phyloP scores from a whole-genome alignment of 2,329 filamentous ascomycete genomes.

The Helotiales sp. region DNA sequence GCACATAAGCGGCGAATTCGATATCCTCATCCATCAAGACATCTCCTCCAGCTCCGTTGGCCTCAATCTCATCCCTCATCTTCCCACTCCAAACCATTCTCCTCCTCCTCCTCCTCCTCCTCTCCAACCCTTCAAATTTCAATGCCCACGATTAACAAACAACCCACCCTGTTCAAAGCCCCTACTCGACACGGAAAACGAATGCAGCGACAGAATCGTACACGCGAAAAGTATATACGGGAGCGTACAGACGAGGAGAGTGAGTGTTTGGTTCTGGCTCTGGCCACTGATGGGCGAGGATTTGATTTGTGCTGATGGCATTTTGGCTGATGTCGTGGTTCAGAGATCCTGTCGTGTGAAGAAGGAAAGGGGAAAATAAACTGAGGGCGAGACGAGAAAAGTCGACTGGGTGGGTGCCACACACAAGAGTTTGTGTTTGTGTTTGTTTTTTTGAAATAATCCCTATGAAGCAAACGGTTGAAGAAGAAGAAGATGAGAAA shows the following conservation, averaged over 20 bases:
- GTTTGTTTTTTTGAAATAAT: too few relatives aligned
- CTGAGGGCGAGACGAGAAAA: background rate
- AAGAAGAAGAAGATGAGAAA: too few relatives aligned
- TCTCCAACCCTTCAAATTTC: too few relatives aligned
- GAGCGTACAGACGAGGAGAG: background rate
- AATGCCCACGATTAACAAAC: conserved; percentile 4
- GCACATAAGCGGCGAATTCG: too few relatives aligned
- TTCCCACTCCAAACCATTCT: background rate
- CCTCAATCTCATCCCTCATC: too few relatives aligned
- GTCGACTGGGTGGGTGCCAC: too few relatives aligned
- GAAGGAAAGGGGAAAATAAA: background rate
- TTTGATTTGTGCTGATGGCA: background rate
- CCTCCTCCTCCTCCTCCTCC: background rate
- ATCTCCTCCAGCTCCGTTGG: too few relatives aligned
- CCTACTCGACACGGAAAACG: background rate
- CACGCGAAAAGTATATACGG: background rate
- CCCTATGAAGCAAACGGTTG: too few relatives aligned
- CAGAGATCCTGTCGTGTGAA: too few relatives aligned
- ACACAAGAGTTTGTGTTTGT: too few relatives aligned
- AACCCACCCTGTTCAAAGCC: background rate
- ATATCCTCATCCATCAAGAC: too few relatives aligned
- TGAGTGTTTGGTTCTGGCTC: background rate
- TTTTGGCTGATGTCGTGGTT: too few relatives aligned
- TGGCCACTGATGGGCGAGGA: background rate
- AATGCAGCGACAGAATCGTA: conserved; percentile 5